Percentiles rank a stretch among this genome's conserved stretches.
These are phyloP conservation scores for Craterostigma plantagineum DNA, from an alignment of 257 asterid species.

Conservation along the genomic window DNA sequence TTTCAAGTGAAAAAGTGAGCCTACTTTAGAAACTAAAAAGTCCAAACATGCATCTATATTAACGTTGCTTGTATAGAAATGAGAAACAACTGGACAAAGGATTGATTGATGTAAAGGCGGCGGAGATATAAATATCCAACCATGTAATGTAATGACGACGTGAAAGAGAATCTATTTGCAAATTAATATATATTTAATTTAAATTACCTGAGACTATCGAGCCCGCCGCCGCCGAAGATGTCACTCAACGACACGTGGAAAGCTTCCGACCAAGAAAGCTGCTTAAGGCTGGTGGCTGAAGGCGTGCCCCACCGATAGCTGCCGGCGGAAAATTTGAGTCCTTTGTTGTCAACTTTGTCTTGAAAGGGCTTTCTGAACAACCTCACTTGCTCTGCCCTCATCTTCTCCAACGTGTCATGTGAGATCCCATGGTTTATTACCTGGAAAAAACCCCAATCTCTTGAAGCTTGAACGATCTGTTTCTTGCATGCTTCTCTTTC, in stretches of 20 bases:
- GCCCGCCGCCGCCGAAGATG: constrained; percentile 23
- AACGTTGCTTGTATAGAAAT: no score
- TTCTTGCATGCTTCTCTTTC: constrained; percentile 39
- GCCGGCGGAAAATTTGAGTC: constrained; percentile 41
- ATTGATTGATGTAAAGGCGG: no score
- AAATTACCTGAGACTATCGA: constrained; percentile 33
- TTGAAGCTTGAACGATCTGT: constrained; percentile 48
- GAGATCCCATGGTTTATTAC: constrained; percentile 79
- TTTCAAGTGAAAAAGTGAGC: no score
- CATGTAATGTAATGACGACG: no score
- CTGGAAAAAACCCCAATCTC: constrained; percentile 91
- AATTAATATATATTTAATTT: no score
- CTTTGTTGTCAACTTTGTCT: constrained; percentile 30
- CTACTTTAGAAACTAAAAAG: no score
- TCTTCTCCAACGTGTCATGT: constrained; percentile 29
- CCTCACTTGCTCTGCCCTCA: constrained; percentile 59
- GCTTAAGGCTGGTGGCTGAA: constrained; percentile 43
- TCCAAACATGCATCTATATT: no score
- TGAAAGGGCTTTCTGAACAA: constrained; percentile 44
- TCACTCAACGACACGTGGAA: constrained; percentile 63
- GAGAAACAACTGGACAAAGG: no score
- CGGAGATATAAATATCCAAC: no score
- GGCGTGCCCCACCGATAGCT: constrained; percentile 93
- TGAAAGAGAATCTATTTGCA: no score
- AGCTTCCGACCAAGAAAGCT: constrained; percentile 88